Evolutionary conservation across 2,329 filamentous ascomycete genomes (phyloP), one percentile per base, ranked within the genome.

Genomic region (Teratosphaeria zuluensis): DNA sequence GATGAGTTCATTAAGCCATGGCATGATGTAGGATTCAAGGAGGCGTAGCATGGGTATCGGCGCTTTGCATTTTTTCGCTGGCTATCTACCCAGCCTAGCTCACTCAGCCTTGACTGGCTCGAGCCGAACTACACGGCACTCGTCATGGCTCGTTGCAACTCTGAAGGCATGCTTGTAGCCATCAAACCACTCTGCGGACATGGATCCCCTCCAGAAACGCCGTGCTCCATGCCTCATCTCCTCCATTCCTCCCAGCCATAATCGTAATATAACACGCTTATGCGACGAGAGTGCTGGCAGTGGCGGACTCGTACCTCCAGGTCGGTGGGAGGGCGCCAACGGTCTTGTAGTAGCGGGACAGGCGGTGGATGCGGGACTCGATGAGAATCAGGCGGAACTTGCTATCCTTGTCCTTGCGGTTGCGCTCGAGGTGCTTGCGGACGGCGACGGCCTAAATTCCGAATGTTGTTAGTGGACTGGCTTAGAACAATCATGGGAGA

Each of bases 341-440:
- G 77, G 91, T 92, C 89, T 96, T 97, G 90, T 97, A 99, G 89
- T 97, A 97, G 72, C 94, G 89, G 76, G 91, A 94, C 71, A 99
- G 89, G 83, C 94, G 92, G 89, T 99, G 94, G 81, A 99, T 97
- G 81, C 95, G 90, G 77, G 94, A 97, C 86, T 99, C 94, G 81
- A 99, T 95, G 73, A 99, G 89, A 92, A 99, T 99, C 69, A 99
- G 90, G 77, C 94, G 92, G 90, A 99, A 99, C 86, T 99, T 99
- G 84, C 88, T 90, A 85, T 99, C 94, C 85, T 91, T 95, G 86
- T 99, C 94, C 87, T 99, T 99, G 82, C 94, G 92, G 88, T 99
- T 99, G 81, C 90, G 90, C 87, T 96, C 91, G 71, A 99, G 90
- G 83, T 99, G 95, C 90, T 99, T 99, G 83, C 94, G 92, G 83